A percentile compares a stretch with the other conserved stretches of the same genome.
phyloP scores from a whole-genome alignment of 2,329 filamentous ascomycete genomes.

The Curvularia sp. region DNA sequence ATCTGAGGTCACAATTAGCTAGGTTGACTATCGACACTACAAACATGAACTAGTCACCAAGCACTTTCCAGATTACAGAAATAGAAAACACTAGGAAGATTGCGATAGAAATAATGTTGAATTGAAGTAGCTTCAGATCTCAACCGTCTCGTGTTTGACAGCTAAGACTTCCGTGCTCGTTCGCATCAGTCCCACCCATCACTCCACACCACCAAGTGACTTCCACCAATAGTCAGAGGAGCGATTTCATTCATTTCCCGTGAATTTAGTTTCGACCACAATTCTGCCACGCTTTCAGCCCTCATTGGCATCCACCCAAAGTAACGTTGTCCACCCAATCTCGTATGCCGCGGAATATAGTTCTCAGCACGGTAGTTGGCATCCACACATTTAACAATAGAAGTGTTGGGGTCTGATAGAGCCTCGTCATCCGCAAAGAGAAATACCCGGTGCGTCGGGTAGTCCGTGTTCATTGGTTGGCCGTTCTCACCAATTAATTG shows the following conservation, averaged over 20 bases:
- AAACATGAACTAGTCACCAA: too few relatives aligned
- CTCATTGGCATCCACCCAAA: slow-evolving; percentile 20
- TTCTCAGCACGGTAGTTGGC: slow-evolving; percentile 17
- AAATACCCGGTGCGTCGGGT: slow-evolving; percentile 11
- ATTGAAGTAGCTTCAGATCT: too few relatives aligned
- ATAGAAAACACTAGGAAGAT: too few relatives aligned
- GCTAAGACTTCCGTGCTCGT: too few relatives aligned
- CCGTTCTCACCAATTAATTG: too few relatives aligned
- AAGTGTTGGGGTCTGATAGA: slow-evolving; percentile 7
- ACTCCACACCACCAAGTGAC: slow-evolving; percentile 10
- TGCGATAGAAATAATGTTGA: too few relatives aligned
- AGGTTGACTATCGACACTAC: too few relatives aligned
- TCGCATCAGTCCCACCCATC: not conserved
- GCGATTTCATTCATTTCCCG: slow-evolving; percentile 4
- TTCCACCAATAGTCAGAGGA: slow-evolving; percentile 14
- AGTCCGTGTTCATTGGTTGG: slow-evolving; percentile 19
- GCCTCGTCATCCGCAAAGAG: slow-evolving; percentile 21
- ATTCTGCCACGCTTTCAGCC: slow-evolving; percentile 4
- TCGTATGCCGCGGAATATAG: slow-evolving; percentile 10
- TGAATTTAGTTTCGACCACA: slow-evolving; percentile 8
- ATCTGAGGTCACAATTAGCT: too few relatives aligned
- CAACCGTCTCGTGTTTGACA: too few relatives aligned
- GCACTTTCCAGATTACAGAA: too few relatives aligned
- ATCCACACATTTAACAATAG: slow-evolving; percentile 17
- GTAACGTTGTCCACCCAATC: slow-evolving; percentile 15